These are phyloP conservation scores for Fraxinus velutina DNA, from an alignment of 305 asterid genomes.

Conservation along the genomic window DNA sequence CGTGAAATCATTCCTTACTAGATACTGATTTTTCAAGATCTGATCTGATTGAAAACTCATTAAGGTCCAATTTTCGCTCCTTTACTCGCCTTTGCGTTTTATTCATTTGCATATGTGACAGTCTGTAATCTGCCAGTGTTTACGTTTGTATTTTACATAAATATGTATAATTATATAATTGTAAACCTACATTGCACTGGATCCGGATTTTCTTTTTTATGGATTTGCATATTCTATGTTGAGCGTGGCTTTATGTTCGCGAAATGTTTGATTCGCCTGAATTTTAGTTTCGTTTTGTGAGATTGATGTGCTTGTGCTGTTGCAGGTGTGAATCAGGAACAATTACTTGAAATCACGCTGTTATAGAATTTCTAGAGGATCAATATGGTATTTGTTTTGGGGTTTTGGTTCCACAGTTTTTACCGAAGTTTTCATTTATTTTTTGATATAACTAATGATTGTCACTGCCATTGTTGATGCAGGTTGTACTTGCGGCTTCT, in stretches of 20 bases:
- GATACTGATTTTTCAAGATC: not conserved
- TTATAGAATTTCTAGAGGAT: conserved; percentile 15
- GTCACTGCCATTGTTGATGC: conserved; percentile 17
- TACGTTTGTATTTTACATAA: not conserved
- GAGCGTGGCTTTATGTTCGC: not conserved
- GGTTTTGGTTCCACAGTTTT: not conserved
- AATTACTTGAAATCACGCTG: not conserved
- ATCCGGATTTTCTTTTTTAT: conserved; percentile 16
- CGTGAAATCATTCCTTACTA: not conserved
- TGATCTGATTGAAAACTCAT: not conserved
- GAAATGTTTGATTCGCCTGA: not conserved
- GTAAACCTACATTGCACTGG: not conserved
- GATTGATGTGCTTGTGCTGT: conserved; percentile 6
- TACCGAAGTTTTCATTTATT: not conserved
- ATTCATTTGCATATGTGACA: not conserved
- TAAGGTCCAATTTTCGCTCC: not conserved
- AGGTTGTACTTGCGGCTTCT: conserved; percentile 77
- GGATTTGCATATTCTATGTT: not conserved
- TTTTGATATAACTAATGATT: not conserved
- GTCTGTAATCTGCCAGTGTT: not conserved
- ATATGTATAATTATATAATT: not conserved
- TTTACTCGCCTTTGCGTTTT: not conserved
- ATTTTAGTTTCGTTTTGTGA: not conserved
- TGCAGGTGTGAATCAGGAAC: conserved; percentile 10
- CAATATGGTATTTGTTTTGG: conserved; percentile 35